Conservation (phyloP, 2,329 filamentous ascomycete genomes). For the Hymenotorrendiella dingleyae region DNA sequence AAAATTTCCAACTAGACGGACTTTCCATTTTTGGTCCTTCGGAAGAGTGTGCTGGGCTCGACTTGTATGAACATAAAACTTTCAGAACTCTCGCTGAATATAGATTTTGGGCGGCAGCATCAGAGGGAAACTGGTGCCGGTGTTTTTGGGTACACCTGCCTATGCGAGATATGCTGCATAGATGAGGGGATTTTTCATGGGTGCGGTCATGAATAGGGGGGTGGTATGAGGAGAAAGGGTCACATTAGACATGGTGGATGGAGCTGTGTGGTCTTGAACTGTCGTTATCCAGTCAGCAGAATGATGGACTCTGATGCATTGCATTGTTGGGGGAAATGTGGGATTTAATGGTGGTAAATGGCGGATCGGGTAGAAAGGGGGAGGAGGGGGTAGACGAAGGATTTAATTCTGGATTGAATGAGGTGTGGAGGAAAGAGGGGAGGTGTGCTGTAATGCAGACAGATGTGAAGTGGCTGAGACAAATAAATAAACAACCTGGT, state of each 20-base stretch:
- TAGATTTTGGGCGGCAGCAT: constrained; percentile 12
- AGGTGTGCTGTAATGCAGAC: too few relatives aligned
- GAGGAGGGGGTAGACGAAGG: neutral
- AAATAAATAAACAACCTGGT: too few relatives aligned
- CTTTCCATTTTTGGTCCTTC: too few relatives aligned
- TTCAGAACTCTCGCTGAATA: constrained; percentile 20
- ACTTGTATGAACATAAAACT: constrained; percentile 12
- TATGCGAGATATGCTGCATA: neutral
- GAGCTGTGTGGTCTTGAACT: neutral
- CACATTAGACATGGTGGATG: neutral
- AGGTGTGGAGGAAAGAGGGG: neutral
- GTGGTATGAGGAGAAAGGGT: neutral
- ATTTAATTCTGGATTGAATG: too few relatives aligned
- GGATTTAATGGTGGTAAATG: neutral
- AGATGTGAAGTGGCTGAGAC: too few relatives aligned
- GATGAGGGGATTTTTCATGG: neutral
- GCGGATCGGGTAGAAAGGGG: neutral
- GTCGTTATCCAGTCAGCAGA: neutral
- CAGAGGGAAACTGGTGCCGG: neutral
- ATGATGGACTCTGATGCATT: neutral
- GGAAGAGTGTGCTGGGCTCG: constrained; percentile 25
- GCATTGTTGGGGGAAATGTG: neutral
- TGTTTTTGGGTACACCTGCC: constrained; percentile 5
- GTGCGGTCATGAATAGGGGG: neutral
- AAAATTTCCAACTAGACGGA: neutral